These are phyloP conservation scores for Talaromyces amestolkiae DNA, from an alignment of 2,329 filamentous ascomycete species.

Conservation along the genomic window DNA sequence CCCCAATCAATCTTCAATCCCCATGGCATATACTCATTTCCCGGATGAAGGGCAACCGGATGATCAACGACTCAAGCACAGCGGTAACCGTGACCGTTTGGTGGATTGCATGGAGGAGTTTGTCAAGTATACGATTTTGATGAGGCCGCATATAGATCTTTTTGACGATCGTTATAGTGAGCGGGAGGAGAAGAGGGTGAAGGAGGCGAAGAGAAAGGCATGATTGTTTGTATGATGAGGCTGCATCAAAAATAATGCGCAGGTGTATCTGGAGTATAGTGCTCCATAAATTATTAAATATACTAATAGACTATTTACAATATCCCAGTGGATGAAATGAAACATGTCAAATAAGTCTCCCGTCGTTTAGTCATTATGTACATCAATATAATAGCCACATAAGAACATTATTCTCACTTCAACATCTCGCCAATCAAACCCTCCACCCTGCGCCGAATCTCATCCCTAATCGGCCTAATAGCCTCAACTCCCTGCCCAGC, in stretches of 20 bases:
- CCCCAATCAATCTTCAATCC: constrained; percentile 64
- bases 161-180: constrained; percentile 65
- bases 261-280: not conserved
- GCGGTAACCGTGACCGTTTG: constrained; percentile 58
- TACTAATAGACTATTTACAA: not conserved
- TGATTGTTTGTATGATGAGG: not conserved
- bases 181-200: constrained; percentile 37
- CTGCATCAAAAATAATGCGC: not conserved
- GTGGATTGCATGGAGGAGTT: constrained; percentile 70
- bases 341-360: not conserved
- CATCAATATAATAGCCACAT: not conserved
- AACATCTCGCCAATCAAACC: constrained; percentile 21
- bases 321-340: not conserved
- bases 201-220: constrained; percentile 22
- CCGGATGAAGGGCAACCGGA: constrained; percentile 49
- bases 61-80: constrained; percentile 53
- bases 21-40: constrained; percentile 63
- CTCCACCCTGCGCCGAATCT: constrained; percentile 26
- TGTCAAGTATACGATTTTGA: constrained; percentile 66
- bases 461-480: constrained; percentile 25
- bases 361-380: not conserved
- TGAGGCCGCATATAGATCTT: constrained; percentile 60
- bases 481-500: constrained; percentile 27
- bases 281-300: not conserved
- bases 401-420: not conserved